Conservation (phyloP, 2,329 filamentous ascomycete genomes). For the Coniosporium tulheliwenetii region DNA sequence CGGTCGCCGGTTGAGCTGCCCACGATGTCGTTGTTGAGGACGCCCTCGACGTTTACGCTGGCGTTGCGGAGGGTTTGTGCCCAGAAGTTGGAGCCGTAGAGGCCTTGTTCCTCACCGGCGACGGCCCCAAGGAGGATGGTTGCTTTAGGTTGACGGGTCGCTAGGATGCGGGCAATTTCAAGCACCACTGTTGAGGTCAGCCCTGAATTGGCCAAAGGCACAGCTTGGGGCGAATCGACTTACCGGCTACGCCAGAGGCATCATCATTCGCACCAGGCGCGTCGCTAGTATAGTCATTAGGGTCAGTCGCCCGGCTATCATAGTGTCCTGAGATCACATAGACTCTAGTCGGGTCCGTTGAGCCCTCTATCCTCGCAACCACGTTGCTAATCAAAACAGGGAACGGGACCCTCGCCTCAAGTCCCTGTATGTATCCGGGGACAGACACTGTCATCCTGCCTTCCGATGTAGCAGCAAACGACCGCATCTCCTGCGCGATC, state of each 20-base stretch:
- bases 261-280: constrained; percentile 44
- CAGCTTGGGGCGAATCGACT: constrained; percentile 1
- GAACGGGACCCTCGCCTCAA: constrained; percentile 31
- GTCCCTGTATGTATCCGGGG: constrained; percentile 34
- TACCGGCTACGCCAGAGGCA: constrained; percentile 35
- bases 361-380: constrained; percentile 34
- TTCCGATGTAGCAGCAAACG: constrained; percentile 31
- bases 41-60: constrained; percentile 38
- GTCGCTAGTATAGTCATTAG: constrained; percentile 34
- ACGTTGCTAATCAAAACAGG: constrained; percentile 39
- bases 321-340: constrained; percentile 43
- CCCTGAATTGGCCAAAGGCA: not conserved
- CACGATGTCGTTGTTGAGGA: constrained; percentile 43
- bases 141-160: constrained; percentile 29
- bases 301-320: constrained; percentile 35
- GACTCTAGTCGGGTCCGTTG: constrained; percentile 28
- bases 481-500: constrained; percentile 35
- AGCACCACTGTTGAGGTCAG: constrained; percentile 25
- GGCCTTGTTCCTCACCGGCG: constrained; percentile 41
- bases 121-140: constrained; percentile 42
- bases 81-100: constrained; percentile 36
- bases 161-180: constrained; percentile 38
- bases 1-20: constrained; percentile 33
- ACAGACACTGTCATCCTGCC: constrained; percentile 35
- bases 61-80: constrained; percentile 37